These are phyloP conservation scores for Artemisia annua DNA, from an alignment of 129 eudicot species.

Conservation along the genomic window DNA sequence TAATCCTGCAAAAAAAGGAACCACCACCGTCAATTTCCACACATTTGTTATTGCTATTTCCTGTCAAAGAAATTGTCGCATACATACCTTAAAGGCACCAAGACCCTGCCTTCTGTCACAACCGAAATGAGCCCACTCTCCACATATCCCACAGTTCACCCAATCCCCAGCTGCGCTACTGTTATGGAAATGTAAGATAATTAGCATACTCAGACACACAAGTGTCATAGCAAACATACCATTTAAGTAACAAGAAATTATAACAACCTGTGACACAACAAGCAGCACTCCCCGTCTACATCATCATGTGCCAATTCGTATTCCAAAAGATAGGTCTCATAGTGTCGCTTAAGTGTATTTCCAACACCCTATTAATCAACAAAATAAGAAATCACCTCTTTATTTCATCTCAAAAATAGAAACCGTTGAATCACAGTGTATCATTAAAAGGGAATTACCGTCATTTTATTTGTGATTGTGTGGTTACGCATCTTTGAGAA, in stretches of 20 bases:
- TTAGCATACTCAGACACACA: constrained; percentile 9
- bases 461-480: constrained; percentile 95
- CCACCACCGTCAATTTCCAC: not conserved
- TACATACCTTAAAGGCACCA: constrained; percentile 89
- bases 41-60: no score
- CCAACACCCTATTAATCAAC: constrained; percentile 82
- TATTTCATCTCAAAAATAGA: not conserved
- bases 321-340: constrained; percentile 93
- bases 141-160: constrained; percentile 99
- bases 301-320: constrained; percentile 98
- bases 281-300: constrained; percentile 98
- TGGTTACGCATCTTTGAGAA: constrained; percentile 99
- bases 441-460: constrained; percentile 47
- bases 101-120: constrained; percentile 95
- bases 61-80: not conserved
- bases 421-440: not conserved
- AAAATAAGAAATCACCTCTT: no score
- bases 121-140: constrained; percentile 99
- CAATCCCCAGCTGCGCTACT: constrained; percentile 99
- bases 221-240: not conserved
- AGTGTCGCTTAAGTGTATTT: constrained; percentile 94
- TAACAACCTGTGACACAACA: constrained; percentile 87
- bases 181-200: constrained; percentile 21
- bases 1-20: constrained; percentile 65
- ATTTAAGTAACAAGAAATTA: not conserved